Base-by-base conservation (phyloP, 169 alveolate species). In the Plasmodium billcollinsi region DNA sequence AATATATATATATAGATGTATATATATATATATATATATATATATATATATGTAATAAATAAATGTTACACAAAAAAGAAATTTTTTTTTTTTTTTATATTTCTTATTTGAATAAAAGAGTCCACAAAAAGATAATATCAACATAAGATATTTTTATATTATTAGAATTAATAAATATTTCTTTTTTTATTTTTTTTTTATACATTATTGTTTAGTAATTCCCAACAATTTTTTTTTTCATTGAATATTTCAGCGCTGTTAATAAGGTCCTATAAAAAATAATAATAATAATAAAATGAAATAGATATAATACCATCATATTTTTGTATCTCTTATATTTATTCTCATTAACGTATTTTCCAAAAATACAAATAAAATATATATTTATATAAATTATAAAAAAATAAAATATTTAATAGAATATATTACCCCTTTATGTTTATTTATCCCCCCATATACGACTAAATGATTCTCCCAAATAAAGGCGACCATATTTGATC, bases 171-270 rank as follows among this genome's bases (percentile, higher is more conserved):
- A 5, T 39, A 39, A 39, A 39, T 62, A 15, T 61, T 18, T 61
- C 11, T 61, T 61, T 61, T 61, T 61, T 66, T 61, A 33, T 47
- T 15, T 29, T 49, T 43, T 18, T 14, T 56, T 15, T 43, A 26
- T 52, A 59, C 83, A 49, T 14, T 24, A 29, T 83, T 85, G 43
- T 83, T 67, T 52, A 83, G 6, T 21, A 83, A 12, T 15, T 56
- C 33, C 91, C 91, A 83, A 67, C 63, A 33, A n/a, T 70, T 56
- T 33, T 73, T 73, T 69, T 83, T 72, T 70, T 83, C 91, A 29
- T 83, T 58, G 39, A 83, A 54, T 71, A 83, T 83, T 83, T 83
- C 91, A n/a, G 74, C 91, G 21, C 74, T 59, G 15, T 83, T 83
- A 49, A 70, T 29, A 69, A 58, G 65, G 6, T 59, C 85, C 91